These are phyloP conservation scores for Oxyria digyna DNA, from an alignment of 148 eudicot genomes.

Conservation along the genomic window DNA sequence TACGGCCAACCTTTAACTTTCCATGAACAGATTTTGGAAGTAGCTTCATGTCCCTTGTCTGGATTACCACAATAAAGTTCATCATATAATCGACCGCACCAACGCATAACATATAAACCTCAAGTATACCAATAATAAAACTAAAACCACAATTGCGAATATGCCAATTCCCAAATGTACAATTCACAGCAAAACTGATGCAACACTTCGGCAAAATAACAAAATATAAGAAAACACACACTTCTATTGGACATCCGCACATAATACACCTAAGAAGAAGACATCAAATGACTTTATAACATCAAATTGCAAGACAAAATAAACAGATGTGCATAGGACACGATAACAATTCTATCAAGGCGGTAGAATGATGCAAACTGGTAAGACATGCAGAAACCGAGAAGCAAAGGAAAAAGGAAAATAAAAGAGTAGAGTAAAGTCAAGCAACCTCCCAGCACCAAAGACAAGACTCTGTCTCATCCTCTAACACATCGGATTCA, in stretches of 20 bases:
- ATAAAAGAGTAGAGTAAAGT: not conserved
- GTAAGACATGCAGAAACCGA: not conserved
- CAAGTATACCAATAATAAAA: not conserved
- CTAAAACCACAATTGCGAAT: not conserved
- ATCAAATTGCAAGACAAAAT: not conserved
- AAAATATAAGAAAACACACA: not conserved
- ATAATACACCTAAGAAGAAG: too few species aligned
- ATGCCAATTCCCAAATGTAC: not conserved
- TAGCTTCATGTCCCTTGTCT: constrained; percentile 74
- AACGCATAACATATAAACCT: not conserved
- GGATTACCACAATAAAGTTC: not conserved
- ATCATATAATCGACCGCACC: not conserved
- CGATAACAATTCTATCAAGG: not conserved
- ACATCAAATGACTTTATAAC: too few species aligned
- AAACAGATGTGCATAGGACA: not conserved
- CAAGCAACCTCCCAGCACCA: constrained; percentile 94
- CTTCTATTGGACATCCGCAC: too few species aligned
- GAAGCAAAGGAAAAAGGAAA: not conserved
- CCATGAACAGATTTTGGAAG: constrained; percentile 51
- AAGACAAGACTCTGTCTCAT: constrained; percentile 50
- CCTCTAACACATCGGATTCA: constrained; percentile 77
- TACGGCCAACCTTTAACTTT: constrained; percentile 40
- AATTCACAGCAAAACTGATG: not conserved
- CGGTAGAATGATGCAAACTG: not conserved
- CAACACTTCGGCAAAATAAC: not conserved